Evolutionary conservation across 768 basidiomycete species (phyloP), one percentile per base, ranked within the genome.

Genomic region (Amanita pseudoporphyria): DNA sequence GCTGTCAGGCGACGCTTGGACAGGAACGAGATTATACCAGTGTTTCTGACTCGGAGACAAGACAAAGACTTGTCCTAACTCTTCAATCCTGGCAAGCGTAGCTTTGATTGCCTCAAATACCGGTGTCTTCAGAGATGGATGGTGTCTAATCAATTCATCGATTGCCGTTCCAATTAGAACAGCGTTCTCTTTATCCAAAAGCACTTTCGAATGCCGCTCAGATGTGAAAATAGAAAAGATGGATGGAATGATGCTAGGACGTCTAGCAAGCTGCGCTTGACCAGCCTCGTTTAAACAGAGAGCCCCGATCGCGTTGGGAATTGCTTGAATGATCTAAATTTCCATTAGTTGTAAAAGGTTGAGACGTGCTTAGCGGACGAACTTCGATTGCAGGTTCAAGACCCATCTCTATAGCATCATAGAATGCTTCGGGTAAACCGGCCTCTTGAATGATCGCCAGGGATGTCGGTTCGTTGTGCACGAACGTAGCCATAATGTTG

Each of bases 381-480:
- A 90, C 92, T 68, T 99, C 95, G 38, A 91, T 85, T 0, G 87
- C 81, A 5, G 90, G 80, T 55, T 95, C 92, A 36, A 95, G 74
- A 3, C 85, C 88, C 31, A 72, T 70, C 66, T 95, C 91, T 38
- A 99, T 79, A 3, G 86, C 78, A 50, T 77, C 76, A 66, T 93
- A 98, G 58, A 99, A 91, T 0, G 81, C 76, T 58, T 92, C 87
- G 0, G 96, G 96, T 3, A 99, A 66, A 5, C 84, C 81, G 22
- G 82, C 77, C 64, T 99, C 96, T 65, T 99, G 96, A 18, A 99
- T 86, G 47, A 95, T 84, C 2, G 81, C 71, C 50, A 99, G 69
- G 13, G 91, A 96, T 0, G 94, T 97, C 6, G 96, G 96, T 64
- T 99, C 96, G 56, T 98, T 99, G 71, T 99, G 95, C 7, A 98